Base-by-base conservation (phyloP, 163 green algal genomes). In the Coccomyxa subellipsoidea region DNA sequence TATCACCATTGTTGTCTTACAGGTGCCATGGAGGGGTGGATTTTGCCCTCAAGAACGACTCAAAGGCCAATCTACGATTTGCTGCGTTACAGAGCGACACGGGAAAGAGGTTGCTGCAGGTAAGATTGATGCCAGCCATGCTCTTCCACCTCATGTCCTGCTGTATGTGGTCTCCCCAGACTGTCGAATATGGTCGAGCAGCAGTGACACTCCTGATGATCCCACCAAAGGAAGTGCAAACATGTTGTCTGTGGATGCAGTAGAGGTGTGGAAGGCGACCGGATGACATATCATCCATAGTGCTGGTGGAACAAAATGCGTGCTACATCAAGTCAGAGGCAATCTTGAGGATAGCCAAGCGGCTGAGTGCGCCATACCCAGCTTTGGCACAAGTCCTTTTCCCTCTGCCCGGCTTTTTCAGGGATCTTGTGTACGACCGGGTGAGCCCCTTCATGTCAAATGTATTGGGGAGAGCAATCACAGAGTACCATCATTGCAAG, bases 11-110 rank as follows among this genome's bases (percentile, higher is more conserved):
- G 47, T 59, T 27, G 0, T 59, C 15, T 59, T 18, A 84, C 87
- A 92, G 93, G 38, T 98, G 95, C 90, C 97, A 98, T 84, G 84
- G 86, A 35, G 94, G 92, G n/a, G 96, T 99, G 0, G 95, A 98
- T 84, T 90, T 96, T 38, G 90, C 95, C 79, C 84, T 99, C 35
- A 85, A 95, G n/a, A 88, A 84, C 70, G 95, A 98, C 87, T 80
- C 77, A 1, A 29, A 80, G 8, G 90, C 81, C 2, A 84, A 79
- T 0, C 89, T 92, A 36, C 78, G 90, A 15, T 37, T 84, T 32
- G 83, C 83, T 31, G 83, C 83, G 1, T 27, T 86, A 37, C 83
- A 86, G 38, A 80, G 54, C 54, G 35, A 76, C 5, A 36, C 78
- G 12, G 78, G 78, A 2, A 76, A 34, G 35, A 21, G 9, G 12